Base-by-base conservation (phyloP, 257 asterid species). In the Ilex asprella region DNA sequence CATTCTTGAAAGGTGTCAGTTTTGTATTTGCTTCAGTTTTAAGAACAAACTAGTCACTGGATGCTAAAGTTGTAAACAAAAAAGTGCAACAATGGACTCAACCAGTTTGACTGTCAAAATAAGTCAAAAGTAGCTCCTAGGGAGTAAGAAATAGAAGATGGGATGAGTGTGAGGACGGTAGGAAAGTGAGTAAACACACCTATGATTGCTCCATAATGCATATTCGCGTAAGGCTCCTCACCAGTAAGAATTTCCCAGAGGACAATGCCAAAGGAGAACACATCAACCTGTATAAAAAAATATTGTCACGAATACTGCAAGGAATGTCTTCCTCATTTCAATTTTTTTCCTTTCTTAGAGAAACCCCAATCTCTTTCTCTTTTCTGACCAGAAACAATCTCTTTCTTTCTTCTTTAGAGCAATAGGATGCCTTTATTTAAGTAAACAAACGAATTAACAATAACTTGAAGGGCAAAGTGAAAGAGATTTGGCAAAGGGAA, bases 191-290 rank as follows among this genome's bases (percentile, higher is more conserved):
- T 31, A 46, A 65, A 56, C 80, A 39, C 55, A 91, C 97, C 97
- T 62, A 91, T 91, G 78, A 91, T 91, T 67, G 95, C 97, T 63
- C 97, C 97, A 56, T 91, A 91, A 76, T 91, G 96, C 97, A 91
- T 91, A 69, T 85, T 90, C 76, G 97, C 92, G 52, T 90, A 90
- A 31, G 97, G 97, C 75, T 90, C 97, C 73, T 91, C 97, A n/a
- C 97, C 95, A 11, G 97, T 91, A 51, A 91, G 91, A 67, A 91
- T 90, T 70, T 90, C 97, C 98, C 96, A 91, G 12, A 91, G 84
- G 46, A 91, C 98, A 41, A 91, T 91, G 41, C 98, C 98, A 15
- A 91, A 91, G 30, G 96, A 91, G 82, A 91, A 91, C 63, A 91
- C 94, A 59, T 91, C 96, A 69, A 91, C 98, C 98, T 91, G 86